Base-by-base conservation (phyloP, 352 stramenopile genomes). In the Phytopythium sindhum region DNA sequence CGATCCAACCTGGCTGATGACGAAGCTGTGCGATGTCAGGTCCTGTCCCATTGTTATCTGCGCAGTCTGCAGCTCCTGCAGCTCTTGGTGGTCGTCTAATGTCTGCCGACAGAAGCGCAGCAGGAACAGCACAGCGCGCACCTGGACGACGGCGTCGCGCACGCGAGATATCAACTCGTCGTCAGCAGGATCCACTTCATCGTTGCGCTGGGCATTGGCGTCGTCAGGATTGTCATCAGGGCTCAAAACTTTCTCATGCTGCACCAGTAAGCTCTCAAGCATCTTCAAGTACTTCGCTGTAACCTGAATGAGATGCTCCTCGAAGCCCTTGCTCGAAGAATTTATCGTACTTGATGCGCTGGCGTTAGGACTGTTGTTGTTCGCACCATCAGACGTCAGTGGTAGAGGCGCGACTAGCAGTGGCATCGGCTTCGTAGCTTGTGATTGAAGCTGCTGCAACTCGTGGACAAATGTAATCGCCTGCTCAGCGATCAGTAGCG, bases 91-190 rank as follows among this genome's bases (percentile, higher is more conserved):
- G 0, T 77, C 74, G 17, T 82, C 72, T 11, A 77, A 62, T 9
- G 84, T 60, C 35, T 88, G 69, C 1, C 63, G 39, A 24, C 83
- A 73, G 19, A 87, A 31, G 0, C 80, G 58, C 4, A 92, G 64
- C 35, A 90, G 63, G 41, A 79, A 78, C 15, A 89, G 66, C 50
- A 89, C 70, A 0, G 78, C 68, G 1, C 81, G 84, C 19, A 89
- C 53, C 57, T 92, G 81, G n/a, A 89, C 63, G 15, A 92, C 80
- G 0, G 84, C 60, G 33, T 92, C 81, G 10, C 70, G 66, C 48
- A 80, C 60, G 24, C 67, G 65, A 10, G 73, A 60, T 12, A 39
- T 62, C n/a, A 78, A 54, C 19, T 84, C 71, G 5, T 61, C 52
- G 1, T 47, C 61, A 26, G n/a, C 28, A 12, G 56, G 56, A 12